Conservation (phyloP, 2,329 filamentous ascomycete genomes). For the Delphinella strobiligena region DNA sequence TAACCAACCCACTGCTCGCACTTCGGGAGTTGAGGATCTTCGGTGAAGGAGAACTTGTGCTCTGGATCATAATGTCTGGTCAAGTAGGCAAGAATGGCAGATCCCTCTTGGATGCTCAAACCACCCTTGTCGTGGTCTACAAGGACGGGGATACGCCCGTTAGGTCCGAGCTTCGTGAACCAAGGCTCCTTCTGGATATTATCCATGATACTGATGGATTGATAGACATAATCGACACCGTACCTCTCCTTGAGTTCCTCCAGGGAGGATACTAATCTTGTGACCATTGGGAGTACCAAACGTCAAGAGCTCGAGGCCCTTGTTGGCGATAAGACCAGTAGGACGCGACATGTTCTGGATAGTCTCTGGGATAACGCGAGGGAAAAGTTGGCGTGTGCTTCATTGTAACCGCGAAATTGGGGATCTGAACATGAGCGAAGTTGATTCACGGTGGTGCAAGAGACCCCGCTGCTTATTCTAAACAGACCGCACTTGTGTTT, state of each 20-base stretch:
- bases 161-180: conserved; percentile 51
- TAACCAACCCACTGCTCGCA: conserved; percentile 43
- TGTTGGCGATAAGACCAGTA: conserved; percentile 47
- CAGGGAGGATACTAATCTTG: conserved; percentile 49
- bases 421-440: conserved; percentile 17
- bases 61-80: conserved; percentile 35
- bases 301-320: conserved; percentile 54
- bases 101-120: conserved; percentile 39
- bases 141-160: conserved; percentile 54
- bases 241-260: conserved; percentile 58
- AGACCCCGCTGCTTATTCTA: too few relatives aligned
- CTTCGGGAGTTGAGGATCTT: conserved; percentile 33
- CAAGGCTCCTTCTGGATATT: conserved; percentile 57
- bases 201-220: conserved; percentile 46
- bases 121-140: conserved; percentile 52
- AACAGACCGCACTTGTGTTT: too few relatives aligned
- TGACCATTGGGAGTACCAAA: conserved; percentile 31
- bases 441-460: too few relatives aligned
- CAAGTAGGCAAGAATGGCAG: conserved; percentile 32
- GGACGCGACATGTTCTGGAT: conserved; percentile 25
- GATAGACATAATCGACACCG: conserved; percentile 46
- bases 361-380: conserved; percentile 10
- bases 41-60: conserved; percentile 33
- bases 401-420: conserved; percentile 17
- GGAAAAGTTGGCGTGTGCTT: conserved; percentile 13